Evolutionary conservation across 768 basidiomycete species (phyloP).

Genomic region (Agrocybe chaxingu): DNA sequence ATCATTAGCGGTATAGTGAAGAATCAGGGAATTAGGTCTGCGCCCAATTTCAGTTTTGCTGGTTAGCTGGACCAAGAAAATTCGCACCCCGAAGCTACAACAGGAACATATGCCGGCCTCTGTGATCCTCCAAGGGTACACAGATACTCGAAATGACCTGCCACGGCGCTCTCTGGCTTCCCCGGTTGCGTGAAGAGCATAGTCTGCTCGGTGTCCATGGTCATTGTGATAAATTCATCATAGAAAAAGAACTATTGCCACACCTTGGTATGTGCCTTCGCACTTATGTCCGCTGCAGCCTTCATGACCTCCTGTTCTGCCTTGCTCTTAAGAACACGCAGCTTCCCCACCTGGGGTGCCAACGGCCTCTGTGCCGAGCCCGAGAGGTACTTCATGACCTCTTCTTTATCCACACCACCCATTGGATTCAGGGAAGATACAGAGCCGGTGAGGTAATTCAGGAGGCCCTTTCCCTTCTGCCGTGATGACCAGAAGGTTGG

Average conservation of each 20-base stretch:
- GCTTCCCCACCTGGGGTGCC: conserved; percentile 62
- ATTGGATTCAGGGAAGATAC: conserved; percentile 10
- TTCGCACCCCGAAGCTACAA: conserved; percentile 88
- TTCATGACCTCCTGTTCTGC: conserved; percentile 81
- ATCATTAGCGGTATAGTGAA: conserved; percentile 94
- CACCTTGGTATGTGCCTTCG: conserved; percentile 81
- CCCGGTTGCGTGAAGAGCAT: conserved; percentile 70
- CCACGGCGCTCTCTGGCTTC: conserved; percentile 37
- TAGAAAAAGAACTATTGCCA: conserved; percentile 7
- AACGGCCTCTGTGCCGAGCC: conserved; percentile 46
- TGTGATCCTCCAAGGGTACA: conserved; percentile 79
- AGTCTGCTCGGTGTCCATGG: conserved; percentile 43
- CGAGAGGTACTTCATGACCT: conserved; percentile 51
- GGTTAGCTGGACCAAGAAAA: background rate
- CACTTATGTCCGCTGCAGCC: conserved; percentile 83
- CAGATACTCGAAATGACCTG: conserved; percentile 87
- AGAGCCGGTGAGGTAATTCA: conserved; percentile 46
- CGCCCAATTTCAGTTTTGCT: background rate
- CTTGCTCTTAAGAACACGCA: conserved; percentile 78
- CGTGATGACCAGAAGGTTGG: conserved; percentile 18
- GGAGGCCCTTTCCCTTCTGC: conserved; percentile 48
- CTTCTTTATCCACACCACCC: conserved; percentile 43
- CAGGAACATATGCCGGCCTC: conserved; percentile 94
- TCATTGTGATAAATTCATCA: background rate
- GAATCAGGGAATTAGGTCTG: conserved; percentile 84